Base-by-base conservation (phyloP, 306 rosid species). In the Trifolium repens region DNA sequence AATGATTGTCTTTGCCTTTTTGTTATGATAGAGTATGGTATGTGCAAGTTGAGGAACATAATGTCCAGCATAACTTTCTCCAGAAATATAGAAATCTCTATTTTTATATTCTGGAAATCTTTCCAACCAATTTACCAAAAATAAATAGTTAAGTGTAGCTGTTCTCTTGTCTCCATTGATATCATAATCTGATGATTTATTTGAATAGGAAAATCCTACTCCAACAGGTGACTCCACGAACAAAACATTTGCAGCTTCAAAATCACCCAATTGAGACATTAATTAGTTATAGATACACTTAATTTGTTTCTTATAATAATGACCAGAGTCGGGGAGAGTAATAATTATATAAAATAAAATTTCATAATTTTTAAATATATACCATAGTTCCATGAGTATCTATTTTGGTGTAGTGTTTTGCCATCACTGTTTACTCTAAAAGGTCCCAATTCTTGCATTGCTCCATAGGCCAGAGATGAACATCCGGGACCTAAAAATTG, bases 381-480 rank as follows among this genome's bases (percentile, higher is more conserved):
- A 90, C 99, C 99, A 60, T 75, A 2, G 57, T 90, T 90, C 99
- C 99, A 94, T 12, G 99, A 81, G 77, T 35, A 90, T 75, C 16
- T 70, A 74, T 92, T 94, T 16, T 7, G 47, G 72, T 76, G 83
- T 1, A 94, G 90, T 52, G 99, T 88, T 88, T 89, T 90, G 37
- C 99, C 99, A 12, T 94, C 99, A 62, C 97, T 94, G n/a, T 78
- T 82, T 53, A 92, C 93, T 17, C 99, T 78, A 49, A 94, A 92
- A 12, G 99, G 99, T 78, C 99, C 99, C 2, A 94, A 86, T 74
- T 94, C 99, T 72, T 91, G 96, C 97, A 94, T 90, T 81, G 99
- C 99, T 79, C 99, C 99, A 76, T 89, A 90, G 24, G 84, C 97
- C 19, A 94, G 84, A 46, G 99, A 94, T 5, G 99, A 94, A 80